Base-by-base conservation (phyloP, 805 yeast species). In the Ogataea allantospora region DNA sequence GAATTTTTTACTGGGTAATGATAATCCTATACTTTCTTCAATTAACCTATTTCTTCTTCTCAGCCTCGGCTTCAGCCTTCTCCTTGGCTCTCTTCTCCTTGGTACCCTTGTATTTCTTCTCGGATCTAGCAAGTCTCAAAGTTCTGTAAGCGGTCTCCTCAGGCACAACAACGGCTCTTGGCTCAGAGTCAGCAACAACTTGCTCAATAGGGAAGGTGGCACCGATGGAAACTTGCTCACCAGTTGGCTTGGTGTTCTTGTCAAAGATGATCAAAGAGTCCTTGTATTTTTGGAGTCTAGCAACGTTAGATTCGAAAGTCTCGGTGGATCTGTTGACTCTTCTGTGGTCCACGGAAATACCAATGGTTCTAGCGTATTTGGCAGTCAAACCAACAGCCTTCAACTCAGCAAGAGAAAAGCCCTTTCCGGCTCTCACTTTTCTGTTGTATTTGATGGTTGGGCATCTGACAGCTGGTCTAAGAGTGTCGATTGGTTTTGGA, bases 301-400 rank as follows among this genome's bases (percentile, higher is more conserved):
- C 86, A 65, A 93, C 97, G 77, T 93, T 93, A 60, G 78, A 75
- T 68, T 91, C 93, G 62, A 88, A 87, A 66, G 85, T 88, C 78
- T 89, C 99, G 63, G 85, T 85, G 63, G 89, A 82, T 79, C 87
- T 89, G 95, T 93, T 93, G 70, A 83, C 91, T 78, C 99, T 89
- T 82, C 99, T 91, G 91, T 87, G 95, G 80, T 93, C 99, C 66
- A 91, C 98, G 62, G 99, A 88, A 65, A 93, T 87, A 73, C 99
- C 99, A 62, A 93, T 72, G 66, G 98, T 84, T 83, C 95, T 88
- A 68, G 99, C 99, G 77, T 87, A 88, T 72, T 88, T 86, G 57
- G 88, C 73, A 63, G 89, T 73, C 65, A 87, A 79, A 66, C 96
- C 96, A 68, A 87, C 97, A 68, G 96, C 96, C 81, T 91, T 91